Base-by-base conservation (phyloP, 208 protist genomes). In the Crithidia acanthocephali region DNA sequence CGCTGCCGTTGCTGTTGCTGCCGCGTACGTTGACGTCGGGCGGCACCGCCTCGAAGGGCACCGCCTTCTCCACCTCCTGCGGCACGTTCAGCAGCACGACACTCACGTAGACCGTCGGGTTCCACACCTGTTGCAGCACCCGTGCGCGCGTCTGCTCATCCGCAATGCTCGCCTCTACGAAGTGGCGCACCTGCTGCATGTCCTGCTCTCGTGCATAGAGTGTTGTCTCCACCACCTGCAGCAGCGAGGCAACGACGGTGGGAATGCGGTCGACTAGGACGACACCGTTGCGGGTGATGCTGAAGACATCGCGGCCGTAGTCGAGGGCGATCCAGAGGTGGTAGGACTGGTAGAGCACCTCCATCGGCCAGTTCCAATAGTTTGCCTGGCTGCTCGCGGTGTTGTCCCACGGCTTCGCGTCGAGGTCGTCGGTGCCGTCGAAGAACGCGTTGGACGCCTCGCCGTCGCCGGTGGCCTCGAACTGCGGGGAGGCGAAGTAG, bases 71-170 rank as follows among this genome's bases (percentile, higher is more conserved):
- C 32, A 72, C 65, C 50, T 70, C 59, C 45, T 64, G 63, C 18
- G 92, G 92, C 0, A 83, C 79, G 76, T 97, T 97, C 22, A 95
- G 69, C 23, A 97, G 76, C 10, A 95, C 59, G 15, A 97, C 83
- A 35, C 86, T 88, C 20, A 95, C 74, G 8, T 68, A 63, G 1
- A 97, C 70, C 20, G 30, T 66, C 5, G 92, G 92, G 45, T 68
- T 60, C 90, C 92, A 97, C 60, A 95, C 84, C 35, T 91, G 86
- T 44, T 63, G 40, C 59, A 92, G 30, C 52, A 94, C 71, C 23
- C 75, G 45, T 40, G 62, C 62, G 16, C 75, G 71, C 2, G 65
- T 81, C 20, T 76, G 60, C 32, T 72, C 68, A 33, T 86, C 82
- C 1, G 65, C 61, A 53, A 92, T 45, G 73, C 82, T 78, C 11